Conservation (phyloP, 768 basidiomycete genomes). For the Coprinopsis marcescibilis region DNA sequence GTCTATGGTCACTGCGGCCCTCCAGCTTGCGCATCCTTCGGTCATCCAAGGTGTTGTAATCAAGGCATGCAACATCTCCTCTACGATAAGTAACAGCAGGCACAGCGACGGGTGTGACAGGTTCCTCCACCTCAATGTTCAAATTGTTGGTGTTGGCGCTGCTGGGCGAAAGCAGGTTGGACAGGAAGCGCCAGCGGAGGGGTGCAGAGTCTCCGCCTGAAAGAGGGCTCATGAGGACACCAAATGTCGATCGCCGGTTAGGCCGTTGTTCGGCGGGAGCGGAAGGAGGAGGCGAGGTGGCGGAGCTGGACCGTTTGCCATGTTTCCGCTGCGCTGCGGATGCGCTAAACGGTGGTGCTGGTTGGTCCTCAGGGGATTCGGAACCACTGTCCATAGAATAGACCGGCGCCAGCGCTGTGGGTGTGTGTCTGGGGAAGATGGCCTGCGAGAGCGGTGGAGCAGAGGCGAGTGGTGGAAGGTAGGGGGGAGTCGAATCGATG, state of each 20-base stretch:
- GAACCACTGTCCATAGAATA: neutral
- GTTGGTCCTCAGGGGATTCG: slow-evolving; percentile 5
- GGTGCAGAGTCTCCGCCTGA: slow-evolving; percentile 17
- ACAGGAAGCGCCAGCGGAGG: slow-evolving; percentile 47
- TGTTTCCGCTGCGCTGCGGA: neutral
- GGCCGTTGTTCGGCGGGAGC: slow-evolving; percentile 14
- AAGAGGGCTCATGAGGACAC: slow-evolving; percentile 12
- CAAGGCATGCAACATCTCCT: slow-evolving; percentile 70
- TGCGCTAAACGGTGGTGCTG: neutral
- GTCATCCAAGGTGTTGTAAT: slow-evolving; percentile 73
- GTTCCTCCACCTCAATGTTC: slow-evolving; percentile 3
- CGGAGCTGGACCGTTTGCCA: neutral
- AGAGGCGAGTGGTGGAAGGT: slow-evolving; percentile 6
- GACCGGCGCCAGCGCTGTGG: neutral
- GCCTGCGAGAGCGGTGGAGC: slow-evolving; percentile 7
- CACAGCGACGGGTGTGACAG: slow-evolving; percentile 11
- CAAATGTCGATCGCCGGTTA: slow-evolving; percentile 13
- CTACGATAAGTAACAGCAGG: slow-evolving; percentile 31
- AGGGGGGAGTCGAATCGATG: neutral
- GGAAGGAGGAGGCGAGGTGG: slow-evolving; percentile 11
- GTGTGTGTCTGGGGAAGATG: slow-evolving; percentile 2
- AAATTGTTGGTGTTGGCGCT: slow-evolving; percentile 7
- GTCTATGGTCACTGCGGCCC: slow-evolving; percentile 79
- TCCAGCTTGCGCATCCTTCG: slow-evolving; percentile 67
- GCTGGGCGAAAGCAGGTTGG: slow-evolving; percentile 38